These are phyloP conservation scores for Entomortierella chlamydospora DNA, from an alignment of 192 early-diverging fungal genomes.

Conservation along the genomic window DNA sequence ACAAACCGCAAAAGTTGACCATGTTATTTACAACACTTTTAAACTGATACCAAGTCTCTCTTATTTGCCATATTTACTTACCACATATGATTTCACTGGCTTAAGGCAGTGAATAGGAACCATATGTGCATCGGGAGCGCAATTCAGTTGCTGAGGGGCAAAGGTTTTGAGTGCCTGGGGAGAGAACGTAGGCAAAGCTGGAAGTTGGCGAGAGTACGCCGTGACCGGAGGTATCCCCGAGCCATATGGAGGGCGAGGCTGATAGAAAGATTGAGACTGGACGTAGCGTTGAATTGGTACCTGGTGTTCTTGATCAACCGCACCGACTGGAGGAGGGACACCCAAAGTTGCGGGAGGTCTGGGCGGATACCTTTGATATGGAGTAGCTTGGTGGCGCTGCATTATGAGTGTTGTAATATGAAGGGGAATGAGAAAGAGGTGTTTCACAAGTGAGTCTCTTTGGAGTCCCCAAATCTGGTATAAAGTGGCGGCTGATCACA, in stretches of 20 bases:
- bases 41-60: not conserved
- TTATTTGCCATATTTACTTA: not conserved
- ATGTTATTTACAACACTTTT: too few relatives aligned
- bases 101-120: constrained; percentile 33
- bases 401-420: too few relatives aligned
- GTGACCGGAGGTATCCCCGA: not conserved
- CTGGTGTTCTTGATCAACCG: not conserved
- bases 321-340: not conserved
- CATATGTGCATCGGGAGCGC: constrained; percentile 22
- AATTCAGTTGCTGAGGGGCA: constrained; percentile 18
- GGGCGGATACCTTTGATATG: not conserved
- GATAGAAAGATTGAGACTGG: not conserved
- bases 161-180: constrained; percentile 28
- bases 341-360: not conserved
- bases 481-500: too few relatives aligned
- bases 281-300: not conserved
- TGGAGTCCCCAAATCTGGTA: too few relatives aligned
- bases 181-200: constrained; percentile 15
- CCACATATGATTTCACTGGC: constrained; percentile 25
- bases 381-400: constrained; percentile 4
- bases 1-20: too few relatives aligned
- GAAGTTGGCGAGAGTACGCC: not conserved
- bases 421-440: too few relatives aligned
- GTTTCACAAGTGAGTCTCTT: too few relatives aligned
- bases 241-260: not conserved